A percentile compares a stretch with the other conserved stretches of the same genome.
Evolutionary conservation across 2,329 filamentous ascomycete genomes (phyloP).

Genomic region (Xylariaceae sp.): DNA sequence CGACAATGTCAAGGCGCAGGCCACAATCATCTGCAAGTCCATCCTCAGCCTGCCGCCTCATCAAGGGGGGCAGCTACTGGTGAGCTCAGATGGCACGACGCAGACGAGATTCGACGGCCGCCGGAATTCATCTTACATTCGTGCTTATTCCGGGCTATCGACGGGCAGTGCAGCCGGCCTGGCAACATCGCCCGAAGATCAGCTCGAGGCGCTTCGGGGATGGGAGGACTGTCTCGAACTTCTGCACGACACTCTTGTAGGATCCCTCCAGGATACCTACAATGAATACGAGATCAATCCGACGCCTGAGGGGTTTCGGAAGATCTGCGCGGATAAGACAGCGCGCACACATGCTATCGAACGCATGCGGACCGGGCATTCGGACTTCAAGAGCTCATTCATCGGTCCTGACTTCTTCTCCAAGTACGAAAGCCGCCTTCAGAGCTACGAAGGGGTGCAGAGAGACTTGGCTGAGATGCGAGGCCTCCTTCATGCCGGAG

Average conservation of each 20-base stretch:
- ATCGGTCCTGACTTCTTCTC: constrained; percentile 37
- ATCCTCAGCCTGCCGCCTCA: constrained; percentile 22
- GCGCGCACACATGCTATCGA: constrained; percentile 35
- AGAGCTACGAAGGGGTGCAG: constrained; percentile 38
- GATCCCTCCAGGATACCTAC: constrained; percentile 37
- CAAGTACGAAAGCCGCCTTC: constrained; percentile 39
- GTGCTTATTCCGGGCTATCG: constrained; percentile 10
- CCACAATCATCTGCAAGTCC: constrained; percentile 31
- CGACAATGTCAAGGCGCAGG: constrained; percentile 32
- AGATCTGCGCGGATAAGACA: constrained; percentile 33
- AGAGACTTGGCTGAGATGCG: constrained; percentile 33
- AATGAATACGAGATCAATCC: constrained; percentile 36
- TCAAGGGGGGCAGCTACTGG: constrained; percentile 2
- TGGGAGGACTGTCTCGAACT: constrained; percentile 37
- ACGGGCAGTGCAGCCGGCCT: constrained; percentile 10
- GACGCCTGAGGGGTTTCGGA: constrained; percentile 34
- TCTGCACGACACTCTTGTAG: constrained; percentile 33
- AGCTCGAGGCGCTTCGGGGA: constrained; percentile 32
- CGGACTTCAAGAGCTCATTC: constrained; percentile 34
- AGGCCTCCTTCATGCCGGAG: constrained; percentile 31
- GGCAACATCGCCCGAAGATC: constrained; percentile 10
- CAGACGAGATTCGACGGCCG: constrained; percentile 3
- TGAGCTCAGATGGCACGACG: constrained; percentile 7
- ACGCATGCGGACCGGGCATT: constrained; percentile 39
- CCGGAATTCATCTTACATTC: not conserved